Evolutionary conservation across 768 basidiomycete species (phyloP).

Genomic region (Dendrothele bispora): DNA sequence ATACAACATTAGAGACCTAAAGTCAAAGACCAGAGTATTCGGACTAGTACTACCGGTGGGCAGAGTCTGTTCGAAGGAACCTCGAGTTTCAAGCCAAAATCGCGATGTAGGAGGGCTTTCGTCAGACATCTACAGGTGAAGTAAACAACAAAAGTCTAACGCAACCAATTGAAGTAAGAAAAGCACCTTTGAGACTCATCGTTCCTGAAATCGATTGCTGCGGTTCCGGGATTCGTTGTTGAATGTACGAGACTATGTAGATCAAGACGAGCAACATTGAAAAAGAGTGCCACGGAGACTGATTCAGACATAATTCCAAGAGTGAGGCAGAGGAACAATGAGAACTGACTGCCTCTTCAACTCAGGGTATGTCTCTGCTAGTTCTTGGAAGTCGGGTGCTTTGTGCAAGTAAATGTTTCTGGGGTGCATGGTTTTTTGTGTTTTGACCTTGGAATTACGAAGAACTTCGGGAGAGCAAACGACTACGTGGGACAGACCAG

Average conservation of each 20-base stretch:
- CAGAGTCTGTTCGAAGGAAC: constrained; percentile 78
- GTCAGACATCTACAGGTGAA: constrained; percentile 63
- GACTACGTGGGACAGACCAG: too few relatives aligned
- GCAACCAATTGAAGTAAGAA: neutral
- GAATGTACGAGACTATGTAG: constrained; percentile 20
- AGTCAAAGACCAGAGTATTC: neutral
- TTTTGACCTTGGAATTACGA: too few relatives aligned
- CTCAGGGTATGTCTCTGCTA: constrained; percentile 58
- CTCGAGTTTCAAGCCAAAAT: constrained; percentile 64
- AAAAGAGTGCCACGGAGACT: too few relatives aligned
- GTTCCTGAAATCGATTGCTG: constrained; percentile 75
- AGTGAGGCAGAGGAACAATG: neutral
- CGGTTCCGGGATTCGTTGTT: constrained; percentile 22
- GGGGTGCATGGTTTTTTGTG: too few relatives aligned
- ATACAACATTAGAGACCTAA: neutral
- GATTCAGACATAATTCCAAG: too few relatives aligned
- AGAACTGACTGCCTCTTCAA: constrained; percentile 52
- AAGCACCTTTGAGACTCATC: constrained; percentile 66
- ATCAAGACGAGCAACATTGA: neutral
- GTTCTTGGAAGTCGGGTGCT: constrained; percentile 53
- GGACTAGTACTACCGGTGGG: constrained; percentile 65
- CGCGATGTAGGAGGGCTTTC: constrained; percentile 69
- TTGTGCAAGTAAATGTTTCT: constrained; percentile 40
- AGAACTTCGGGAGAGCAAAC: too few relatives aligned
- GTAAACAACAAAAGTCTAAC: constrained; percentile 7